phyloP scores from a whole-genome alignment of 148 eudicot genomes.

The Vaccinium myrtillus region DNA sequence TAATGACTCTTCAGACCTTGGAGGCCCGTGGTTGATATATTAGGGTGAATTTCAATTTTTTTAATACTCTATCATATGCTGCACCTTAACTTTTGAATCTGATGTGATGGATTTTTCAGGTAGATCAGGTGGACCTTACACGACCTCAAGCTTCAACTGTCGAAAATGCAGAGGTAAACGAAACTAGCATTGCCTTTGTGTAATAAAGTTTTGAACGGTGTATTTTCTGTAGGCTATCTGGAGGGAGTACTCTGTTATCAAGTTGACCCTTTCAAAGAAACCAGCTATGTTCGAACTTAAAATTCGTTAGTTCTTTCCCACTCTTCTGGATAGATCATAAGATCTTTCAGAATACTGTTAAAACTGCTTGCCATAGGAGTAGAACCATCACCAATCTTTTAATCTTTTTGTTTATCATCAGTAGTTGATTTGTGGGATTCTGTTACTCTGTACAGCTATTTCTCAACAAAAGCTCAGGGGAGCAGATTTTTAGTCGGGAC shows the following conservation, averaged over 20 bases:
- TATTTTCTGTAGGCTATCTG: not conserved
- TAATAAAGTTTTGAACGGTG: not conserved
- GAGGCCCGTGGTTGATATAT: not conserved
- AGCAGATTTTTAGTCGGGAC: conserved; percentile 41
- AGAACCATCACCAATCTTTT: not conserved
- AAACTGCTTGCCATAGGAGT: not conserved
- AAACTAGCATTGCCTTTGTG: not conserved
- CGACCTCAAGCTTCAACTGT: conserved; percentile 37
- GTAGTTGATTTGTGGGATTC: not conserved
- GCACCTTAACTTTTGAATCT: not conserved
- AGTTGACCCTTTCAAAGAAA: not conserved
- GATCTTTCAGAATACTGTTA: not conserved
- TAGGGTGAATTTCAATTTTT: not conserved
- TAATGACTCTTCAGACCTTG: not conserved
- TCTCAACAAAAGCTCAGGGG: conserved; percentile 45
- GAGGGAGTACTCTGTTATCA: not conserved
- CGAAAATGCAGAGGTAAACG: conserved; percentile 52
- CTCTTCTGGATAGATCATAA: not conserved
- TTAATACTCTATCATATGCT: not conserved
- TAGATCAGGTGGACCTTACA: conserved; percentile 62
- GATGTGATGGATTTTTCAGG: conserved; percentile 38
- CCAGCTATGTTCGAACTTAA: not conserved
- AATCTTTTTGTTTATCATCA: not conserved
- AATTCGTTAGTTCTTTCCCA: not conserved
- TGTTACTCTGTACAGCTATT: conserved; percentile 42